Conservation (phyloP, 2,329 filamentous ascomycete genomes). For the Apiospora hydei region DNA sequence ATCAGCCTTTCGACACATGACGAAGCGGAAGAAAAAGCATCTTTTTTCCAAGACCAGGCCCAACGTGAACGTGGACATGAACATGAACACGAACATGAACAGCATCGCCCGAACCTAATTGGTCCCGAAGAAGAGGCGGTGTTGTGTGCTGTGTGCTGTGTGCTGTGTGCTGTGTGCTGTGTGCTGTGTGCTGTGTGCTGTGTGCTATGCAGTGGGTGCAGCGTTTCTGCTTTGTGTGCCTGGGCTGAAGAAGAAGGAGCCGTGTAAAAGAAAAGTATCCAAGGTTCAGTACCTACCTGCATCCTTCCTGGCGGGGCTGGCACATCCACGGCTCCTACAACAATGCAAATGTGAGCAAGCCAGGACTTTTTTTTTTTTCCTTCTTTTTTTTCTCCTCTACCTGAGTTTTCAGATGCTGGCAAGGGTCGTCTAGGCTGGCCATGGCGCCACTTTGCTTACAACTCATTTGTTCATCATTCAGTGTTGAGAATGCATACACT, state of each 20-base stretch:
- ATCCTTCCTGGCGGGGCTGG: neutral
- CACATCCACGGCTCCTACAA: neutral
- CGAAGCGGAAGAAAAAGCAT: constrained; percentile 11
- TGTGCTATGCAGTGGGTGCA: neutral
- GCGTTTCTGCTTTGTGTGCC: neutral
- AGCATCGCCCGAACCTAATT: constrained; percentile 10
- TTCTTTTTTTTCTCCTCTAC: too few relatives aligned
- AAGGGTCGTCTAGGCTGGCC: neutral
- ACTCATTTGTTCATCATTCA: neutral
- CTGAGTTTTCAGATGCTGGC: neutral
- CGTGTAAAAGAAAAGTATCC: neutral
- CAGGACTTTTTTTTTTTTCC: neutral
- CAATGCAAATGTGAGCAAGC: neutral
- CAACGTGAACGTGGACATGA: constrained; percentile 1
- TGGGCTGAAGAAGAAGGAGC: neutral
- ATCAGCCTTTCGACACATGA: constrained; percentile 14
- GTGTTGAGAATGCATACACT: neutral
- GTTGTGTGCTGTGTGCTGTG: neutral
- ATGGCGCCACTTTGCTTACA: neutral
- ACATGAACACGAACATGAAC: neutral
- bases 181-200: neutral
- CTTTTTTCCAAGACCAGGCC: neutral
- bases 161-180: neutral
- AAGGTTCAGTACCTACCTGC: constrained; percentile 12
- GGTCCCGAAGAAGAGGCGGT: constrained; percentile 4